Evolutionary conservation across 2,329 filamentous ascomycete genomes (phyloP), one percentile per base, ranked within the genome.

Genomic region (Diaporthe longicolla): DNA sequence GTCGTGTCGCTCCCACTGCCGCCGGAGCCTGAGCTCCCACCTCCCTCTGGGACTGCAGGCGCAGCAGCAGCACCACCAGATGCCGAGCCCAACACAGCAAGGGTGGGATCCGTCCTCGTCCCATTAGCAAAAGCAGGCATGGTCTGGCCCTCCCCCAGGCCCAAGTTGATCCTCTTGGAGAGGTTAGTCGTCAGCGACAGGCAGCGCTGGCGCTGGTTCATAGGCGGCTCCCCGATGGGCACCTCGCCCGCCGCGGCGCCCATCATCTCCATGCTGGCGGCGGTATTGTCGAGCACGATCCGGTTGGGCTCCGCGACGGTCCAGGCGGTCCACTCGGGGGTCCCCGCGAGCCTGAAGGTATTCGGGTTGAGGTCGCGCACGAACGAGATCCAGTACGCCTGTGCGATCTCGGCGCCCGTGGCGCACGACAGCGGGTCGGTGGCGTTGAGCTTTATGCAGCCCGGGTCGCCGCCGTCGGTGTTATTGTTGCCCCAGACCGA

Each of bases 371-470:
- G 71, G 15, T 63, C 32, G 29, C 69, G 55, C 21, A 76, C 72
- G 50, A 77, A 77, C 43, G 73, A 74, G 65, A 76, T 72, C 65
- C 73, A 77, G 65, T 77, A 77, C 17, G 74, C 70, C 76, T 76
- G 76, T 21, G 71, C 66, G 6, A 75, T 43, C 24, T 32, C 8
- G 54, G 72, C 65, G 9, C 72, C 72, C 8, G 54, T 21, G 13
- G 72, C 72, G 35, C 72, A 73, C 32, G 65, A 70, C 21, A 73
- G 65, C 3, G 72, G 72, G 21, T 73, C 72, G 37, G 71, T 26
- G 15, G 65, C 35, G 45, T 29, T 6, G 35, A 73, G 65, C 17
- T 17, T 55, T 15, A 63, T 32, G 24, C 72, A 73, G 26, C 65
- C 72, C 4, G 72, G 72, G 37, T 73, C 72, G 15, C 57, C 65